phyloP scores from a whole-genome alignment of 2,329 filamentous ascomycete species.

The Alternaria atra region DNA sequence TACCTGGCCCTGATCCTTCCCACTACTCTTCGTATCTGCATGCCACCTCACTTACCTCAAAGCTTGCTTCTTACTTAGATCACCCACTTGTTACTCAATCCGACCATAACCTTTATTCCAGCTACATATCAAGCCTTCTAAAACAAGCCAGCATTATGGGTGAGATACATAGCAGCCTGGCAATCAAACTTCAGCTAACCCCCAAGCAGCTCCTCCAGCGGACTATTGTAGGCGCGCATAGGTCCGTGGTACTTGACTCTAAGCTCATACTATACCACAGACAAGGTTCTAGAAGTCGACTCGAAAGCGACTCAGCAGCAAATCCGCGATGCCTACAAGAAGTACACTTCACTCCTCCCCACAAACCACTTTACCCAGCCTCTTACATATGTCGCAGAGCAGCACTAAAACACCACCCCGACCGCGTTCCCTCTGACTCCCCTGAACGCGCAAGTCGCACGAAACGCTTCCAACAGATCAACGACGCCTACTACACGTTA shows the following conservation, averaged over 20 bases:
- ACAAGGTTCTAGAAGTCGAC: conserved; percentile 68
- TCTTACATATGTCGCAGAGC: conserved; percentile 62
- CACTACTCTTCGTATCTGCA: conserved; percentile 1
- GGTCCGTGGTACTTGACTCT: too few species aligned
- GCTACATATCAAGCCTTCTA: not conserved
- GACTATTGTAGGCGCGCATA: conserved; percentile 37
- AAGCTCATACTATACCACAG: conserved; percentile 14
- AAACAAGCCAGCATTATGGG: conserved; percentile 26
- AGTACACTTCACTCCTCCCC: conserved; percentile 56
- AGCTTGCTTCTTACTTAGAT: not conserved
- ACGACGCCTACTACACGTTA: conserved; percentile 92
- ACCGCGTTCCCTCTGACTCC: conserved; percentile 84
- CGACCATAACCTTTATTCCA: not conserved
- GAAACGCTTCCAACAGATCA: conserved; percentile 88
- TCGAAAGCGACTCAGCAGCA: conserved; percentile 81
- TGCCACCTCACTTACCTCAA: not conserved
- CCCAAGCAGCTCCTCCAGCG: conserved; percentile 24
- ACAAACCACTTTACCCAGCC: not conserved
- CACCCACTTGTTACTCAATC: not conserved
- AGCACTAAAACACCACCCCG: conserved; percentile 91
- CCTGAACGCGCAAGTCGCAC: conserved; percentile 84
- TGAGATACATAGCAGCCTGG: conserved; percentile 20
- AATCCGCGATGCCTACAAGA: conserved; percentile 94
- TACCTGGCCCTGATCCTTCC: conserved; percentile 9
- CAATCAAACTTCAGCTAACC: conserved; percentile 22